Percentiles rank a stretch among this genome's conserved stretches.
phyloP scores from a whole-genome alignment of 768 basidiomycete genomes.

The Pulveroboletus sp. region DNA sequence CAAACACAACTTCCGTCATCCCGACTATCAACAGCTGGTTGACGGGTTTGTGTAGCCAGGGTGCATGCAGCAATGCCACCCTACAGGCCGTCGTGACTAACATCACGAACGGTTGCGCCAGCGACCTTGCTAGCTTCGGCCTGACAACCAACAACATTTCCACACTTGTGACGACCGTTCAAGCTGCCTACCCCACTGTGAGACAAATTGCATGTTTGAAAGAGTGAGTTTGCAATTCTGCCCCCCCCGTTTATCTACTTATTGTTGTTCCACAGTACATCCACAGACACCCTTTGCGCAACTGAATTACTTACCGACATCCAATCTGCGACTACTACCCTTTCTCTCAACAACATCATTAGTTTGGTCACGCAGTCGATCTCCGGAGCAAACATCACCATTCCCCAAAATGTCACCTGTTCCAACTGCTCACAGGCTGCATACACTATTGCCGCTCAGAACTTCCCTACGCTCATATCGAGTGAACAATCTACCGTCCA shows the following conservation, averaged over 20 bases:
- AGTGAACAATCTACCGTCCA: slow-evolving; percentile 28
- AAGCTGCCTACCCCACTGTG: slow-evolving; percentile 54
- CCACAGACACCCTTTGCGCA: slow-evolving; percentile 47
- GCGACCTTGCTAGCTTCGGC: slow-evolving; percentile 34
- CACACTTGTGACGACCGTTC: slow-evolving; percentile 37
- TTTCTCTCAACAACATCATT: slow-evolving; percentile 20
- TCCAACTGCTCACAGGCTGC: slow-evolving; percentile 52
- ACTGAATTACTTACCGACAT: slow-evolving; percentile 55
- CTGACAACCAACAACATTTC: slow-evolving; percentile 13
- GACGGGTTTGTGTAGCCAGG: slow-evolving; percentile 48
- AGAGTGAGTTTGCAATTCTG: slow-evolving; percentile 45
- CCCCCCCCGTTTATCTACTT: background rate
- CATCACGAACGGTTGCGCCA: slow-evolving; percentile 49
- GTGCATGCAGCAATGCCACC: slow-evolving; percentile 58
- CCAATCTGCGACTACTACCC: slow-evolving; percentile 34
- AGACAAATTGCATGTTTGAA: slow-evolving; percentile 60
- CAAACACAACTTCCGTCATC: slow-evolving; percentile 33
- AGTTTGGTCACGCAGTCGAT: slow-evolving; percentile 4
- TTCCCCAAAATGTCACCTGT: slow-evolving; percentile 45
- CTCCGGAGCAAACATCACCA: slow-evolving; percentile 5
- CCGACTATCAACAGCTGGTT: slow-evolving; percentile 59
- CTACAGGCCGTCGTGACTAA: slow-evolving; percentile 53
- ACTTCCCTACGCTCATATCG: slow-evolving; percentile 36
- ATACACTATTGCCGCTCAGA: slow-evolving; percentile 41
- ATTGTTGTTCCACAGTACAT: slow-evolving; percentile 25